A percentile compares a stretch with the other conserved stretches of the same genome.
Evolutionary conservation across 352 stramenopile genomes (phyloP).

Genomic region (Phytophthora lateralis): DNA sequence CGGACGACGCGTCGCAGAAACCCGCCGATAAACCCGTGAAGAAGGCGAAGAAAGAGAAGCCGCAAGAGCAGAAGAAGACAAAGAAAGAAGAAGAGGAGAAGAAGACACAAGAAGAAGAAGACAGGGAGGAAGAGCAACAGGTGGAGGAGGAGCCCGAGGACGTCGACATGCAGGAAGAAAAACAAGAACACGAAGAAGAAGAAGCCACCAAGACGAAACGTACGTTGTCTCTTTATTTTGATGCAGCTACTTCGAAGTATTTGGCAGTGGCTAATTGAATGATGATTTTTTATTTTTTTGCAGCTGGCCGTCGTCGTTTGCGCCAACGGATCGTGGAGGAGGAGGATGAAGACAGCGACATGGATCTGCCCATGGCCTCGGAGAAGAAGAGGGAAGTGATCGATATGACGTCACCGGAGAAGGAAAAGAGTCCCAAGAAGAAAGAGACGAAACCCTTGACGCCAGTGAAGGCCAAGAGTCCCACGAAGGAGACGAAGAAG

Average conservation of each 20-base stretch:
- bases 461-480: slow-evolving; percentile 13
- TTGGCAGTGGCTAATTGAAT: background rate
- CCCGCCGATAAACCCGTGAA: slow-evolving; percentile 21
- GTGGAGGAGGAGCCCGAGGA: slow-evolving; percentile 34
- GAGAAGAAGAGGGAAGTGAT: slow-evolving; percentile 38
- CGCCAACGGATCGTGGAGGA: slow-evolving; percentile 67
- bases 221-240: slow-evolving; percentile 26
- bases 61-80: slow-evolving; percentile 7
- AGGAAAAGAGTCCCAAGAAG: slow-evolving; percentile 29
- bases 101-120: slow-evolving; percentile 22
- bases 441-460: slow-evolving; percentile 21
- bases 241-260: background rate
- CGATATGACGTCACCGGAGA: slow-evolving; percentile 39
- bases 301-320: slow-evolving; percentile 62
- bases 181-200: slow-evolving; percentile 19
- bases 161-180: slow-evolving; percentile 31
- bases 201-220: slow-evolving; percentile 42
- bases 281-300: slow-evolving; percentile 7
- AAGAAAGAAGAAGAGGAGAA: slow-evolving; percentile 3
- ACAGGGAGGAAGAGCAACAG: slow-evolving; percentile 17
- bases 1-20: slow-evolving; percentile 15
- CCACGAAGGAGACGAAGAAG: slow-evolving; percentile 14
- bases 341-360: slow-evolving; percentile 55
- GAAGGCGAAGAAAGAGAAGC: slow-evolving; percentile 4
- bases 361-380: slow-evolving; percentile 34